Evolutionary conservation across 2,329 filamentous ascomycete species (phyloP).

Genomic region (Rhynchosporium agropyri): DNA sequence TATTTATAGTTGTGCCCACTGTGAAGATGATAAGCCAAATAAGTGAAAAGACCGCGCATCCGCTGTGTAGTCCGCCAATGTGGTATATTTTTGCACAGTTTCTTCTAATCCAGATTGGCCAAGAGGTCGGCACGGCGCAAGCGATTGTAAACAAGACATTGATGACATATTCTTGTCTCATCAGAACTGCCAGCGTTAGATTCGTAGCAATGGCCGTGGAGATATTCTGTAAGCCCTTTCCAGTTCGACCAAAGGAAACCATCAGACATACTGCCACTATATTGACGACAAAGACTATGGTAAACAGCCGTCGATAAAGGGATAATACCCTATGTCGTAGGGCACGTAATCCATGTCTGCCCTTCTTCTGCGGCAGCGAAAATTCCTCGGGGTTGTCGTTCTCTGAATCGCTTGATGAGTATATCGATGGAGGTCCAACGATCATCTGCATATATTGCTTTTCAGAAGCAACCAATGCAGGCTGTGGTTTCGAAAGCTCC

Average conservation of each 20-base stretch:
- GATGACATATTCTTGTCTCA: conserved; percentile 57
- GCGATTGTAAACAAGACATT: conserved; percentile 52
- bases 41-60: conserved; percentile 51
- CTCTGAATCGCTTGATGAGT: conserved; percentile 12
- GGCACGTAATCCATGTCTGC: conserved; percentile 42
- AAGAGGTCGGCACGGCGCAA: conserved; percentile 49
- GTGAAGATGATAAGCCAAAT: conserved; percentile 51
- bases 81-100: conserved; percentile 54
- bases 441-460: conserved; percentile 1
- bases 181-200: conserved; percentile 51
- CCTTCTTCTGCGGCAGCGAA: conserved; percentile 47
- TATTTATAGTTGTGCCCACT: conserved; percentile 44
- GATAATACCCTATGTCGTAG: conserved; percentile 48
- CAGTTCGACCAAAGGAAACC: background rate
- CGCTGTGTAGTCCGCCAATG: conserved; percentile 57
- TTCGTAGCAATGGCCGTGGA: conserved; percentile 27
- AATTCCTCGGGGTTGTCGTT: conserved; percentile 16
- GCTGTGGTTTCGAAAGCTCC: conserved; percentile 28
- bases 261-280: conserved; percentile 10
- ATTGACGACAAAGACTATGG: conserved; percentile 19
- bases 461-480: background rate
- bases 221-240: conserved; percentile 10
- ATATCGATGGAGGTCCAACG: background rate
- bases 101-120: conserved; percentile 52
- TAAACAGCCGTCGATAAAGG: conserved; percentile 36